Percentiles rank a stretch among this genome's conserved stretches.
These are phyloP conservation scores for Dalechampia spathulata DNA, from an alignment of 441 rosid genomes.

Conservation along the genomic window DNA sequence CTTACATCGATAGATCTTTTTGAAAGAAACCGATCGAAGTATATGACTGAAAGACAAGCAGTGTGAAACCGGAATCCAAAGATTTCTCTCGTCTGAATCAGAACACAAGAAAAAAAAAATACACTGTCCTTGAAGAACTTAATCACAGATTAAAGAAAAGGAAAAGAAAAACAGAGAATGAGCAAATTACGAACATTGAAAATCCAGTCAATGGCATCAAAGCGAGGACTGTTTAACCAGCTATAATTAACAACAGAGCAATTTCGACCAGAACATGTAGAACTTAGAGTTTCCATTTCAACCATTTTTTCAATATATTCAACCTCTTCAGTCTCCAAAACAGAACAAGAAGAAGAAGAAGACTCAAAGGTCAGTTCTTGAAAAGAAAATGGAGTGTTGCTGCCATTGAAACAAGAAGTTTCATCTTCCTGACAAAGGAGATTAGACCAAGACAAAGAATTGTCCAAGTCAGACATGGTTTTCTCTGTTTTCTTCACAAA, in stretches of 20 bases:
- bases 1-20: constrained; percentile 62
- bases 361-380: background rate
- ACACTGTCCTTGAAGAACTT: background rate
- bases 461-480: constrained; percentile 31
- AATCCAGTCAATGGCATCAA: constrained; percentile 76
- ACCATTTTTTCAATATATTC: constrained; percentile 40
- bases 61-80: constrained; percentile 65
- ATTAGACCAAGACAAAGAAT: constrained; percentile 34
- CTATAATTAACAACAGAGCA: background rate
- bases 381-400: background rate
- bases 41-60: constrained; percentile 62
- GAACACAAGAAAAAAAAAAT: background rate
- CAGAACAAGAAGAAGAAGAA: constrained; percentile 11
- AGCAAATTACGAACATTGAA: constrained; percentile 40
- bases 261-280: constrained; percentile 19
- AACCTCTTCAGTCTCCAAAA: constrained; percentile 32
- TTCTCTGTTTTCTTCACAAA: background rate
- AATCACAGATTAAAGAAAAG: background rate
- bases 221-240: constrained; percentile 47
- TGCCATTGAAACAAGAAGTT: constrained; percentile 24
- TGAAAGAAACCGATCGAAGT: constrained; percentile 64
- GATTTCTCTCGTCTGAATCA: constrained; percentile 49
- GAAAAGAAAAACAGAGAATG: background rate
- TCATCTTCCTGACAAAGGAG: constrained; percentile 64
- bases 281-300: constrained; percentile 31